Conservation (phyloP, 2,329 filamentous ascomycete genomes). For the Coleophoma eucalyptorum region DNA sequence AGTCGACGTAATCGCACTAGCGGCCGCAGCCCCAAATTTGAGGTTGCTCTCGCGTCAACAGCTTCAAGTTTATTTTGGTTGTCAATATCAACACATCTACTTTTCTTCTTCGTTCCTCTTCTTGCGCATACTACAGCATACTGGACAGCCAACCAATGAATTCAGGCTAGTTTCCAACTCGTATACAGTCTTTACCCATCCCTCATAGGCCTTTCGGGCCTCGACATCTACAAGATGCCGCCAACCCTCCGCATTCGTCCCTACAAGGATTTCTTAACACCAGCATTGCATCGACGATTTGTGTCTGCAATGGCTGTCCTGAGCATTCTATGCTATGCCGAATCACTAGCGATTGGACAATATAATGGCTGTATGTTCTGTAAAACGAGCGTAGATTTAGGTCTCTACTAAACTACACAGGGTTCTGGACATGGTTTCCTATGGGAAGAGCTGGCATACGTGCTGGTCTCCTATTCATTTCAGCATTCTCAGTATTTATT, state of each 20-base stretch:
- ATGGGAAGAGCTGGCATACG: constrained; percentile 72
- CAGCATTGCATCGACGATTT: constrained; percentile 83
- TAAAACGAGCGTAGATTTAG: not conserved
- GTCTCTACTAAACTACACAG: constrained; percentile 37
- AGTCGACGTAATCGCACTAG: not conserved
- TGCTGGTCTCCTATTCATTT: constrained; percentile 70
- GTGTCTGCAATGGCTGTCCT: constrained; percentile 70
- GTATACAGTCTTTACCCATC: constrained; percentile 13
- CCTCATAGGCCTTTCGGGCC: not conserved
- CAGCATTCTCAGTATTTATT: constrained; percentile 73
- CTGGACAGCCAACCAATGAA: too few species aligned
- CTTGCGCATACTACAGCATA: too few species aligned
- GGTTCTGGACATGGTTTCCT: constrained; percentile 84
- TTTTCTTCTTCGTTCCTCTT: not conserved
- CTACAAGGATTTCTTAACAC: constrained; percentile 77
- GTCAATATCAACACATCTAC: constrained; percentile 16
- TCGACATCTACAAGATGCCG: constrained; percentile 20
- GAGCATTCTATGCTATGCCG: constrained; percentile 67
- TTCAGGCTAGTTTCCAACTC: too few species aligned
- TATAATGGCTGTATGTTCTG: constrained; percentile 58
- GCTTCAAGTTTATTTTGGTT: constrained; percentile 17
- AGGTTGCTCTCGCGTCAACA: constrained; percentile 3
- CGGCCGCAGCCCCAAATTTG: not conserved
- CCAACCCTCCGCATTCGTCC: constrained; percentile 27
- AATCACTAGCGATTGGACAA: constrained; percentile 66